A percentile compares a stretch with the other conserved stretches of the same genome.
phyloP scores from a whole-genome alignment of 2,329 filamentous ascomycete species.

The Aspergillus novofumigatus region DNA sequence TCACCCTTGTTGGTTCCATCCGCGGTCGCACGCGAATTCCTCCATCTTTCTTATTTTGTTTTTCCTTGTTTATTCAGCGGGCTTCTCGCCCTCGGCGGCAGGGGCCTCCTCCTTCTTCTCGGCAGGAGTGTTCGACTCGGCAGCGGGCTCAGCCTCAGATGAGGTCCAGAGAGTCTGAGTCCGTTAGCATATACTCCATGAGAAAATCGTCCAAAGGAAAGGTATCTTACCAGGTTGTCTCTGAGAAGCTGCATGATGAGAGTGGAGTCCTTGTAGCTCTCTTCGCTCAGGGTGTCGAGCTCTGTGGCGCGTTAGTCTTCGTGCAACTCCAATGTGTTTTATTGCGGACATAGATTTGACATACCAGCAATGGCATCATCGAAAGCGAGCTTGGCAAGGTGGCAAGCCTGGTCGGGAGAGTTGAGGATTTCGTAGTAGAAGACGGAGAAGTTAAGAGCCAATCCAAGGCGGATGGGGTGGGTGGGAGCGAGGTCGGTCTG shows the following conservation, averaged over 20 bases:
- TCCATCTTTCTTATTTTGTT: slow-evolving; percentile 20
- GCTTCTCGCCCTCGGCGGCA: slow-evolving; percentile 39
- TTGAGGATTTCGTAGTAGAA: slow-evolving; percentile 99
- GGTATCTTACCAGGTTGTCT: slow-evolving; percentile 76
- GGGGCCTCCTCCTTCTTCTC: slow-evolving; percentile 43
- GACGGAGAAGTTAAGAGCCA: slow-evolving; percentile 94
- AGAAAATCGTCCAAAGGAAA: neutral
- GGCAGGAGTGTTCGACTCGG: slow-evolving; percentile 43
- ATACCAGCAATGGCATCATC: slow-evolving; percentile 88
- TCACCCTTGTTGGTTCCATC: slow-evolving; percentile 8
- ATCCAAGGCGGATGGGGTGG: slow-evolving; percentile 87
- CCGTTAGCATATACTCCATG: slow-evolving; percentile 23
- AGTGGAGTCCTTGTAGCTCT: slow-evolving; percentile 99
- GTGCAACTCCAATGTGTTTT: slow-evolving; percentile 6
- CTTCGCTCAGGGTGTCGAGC: slow-evolving; percentile 93
- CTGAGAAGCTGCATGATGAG: slow-evolving; percentile 98
- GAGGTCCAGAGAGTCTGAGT: slow-evolving; percentile 95
- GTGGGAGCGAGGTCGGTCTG: slow-evolving; percentile 85
- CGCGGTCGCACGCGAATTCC: slow-evolving; percentile 26
- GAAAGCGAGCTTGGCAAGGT: slow-evolving; percentile 92
- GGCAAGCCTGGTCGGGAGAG: slow-evolving; percentile 95
- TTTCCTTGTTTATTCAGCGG: slow-evolving; percentile 38
- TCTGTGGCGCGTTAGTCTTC: slow-evolving; percentile 50
- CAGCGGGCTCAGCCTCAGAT: slow-evolving; percentile 85
- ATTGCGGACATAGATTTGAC: slow-evolving; percentile 23